Conservation (phyloP, 306 rosid species). For the Vicia villosa region DNA sequence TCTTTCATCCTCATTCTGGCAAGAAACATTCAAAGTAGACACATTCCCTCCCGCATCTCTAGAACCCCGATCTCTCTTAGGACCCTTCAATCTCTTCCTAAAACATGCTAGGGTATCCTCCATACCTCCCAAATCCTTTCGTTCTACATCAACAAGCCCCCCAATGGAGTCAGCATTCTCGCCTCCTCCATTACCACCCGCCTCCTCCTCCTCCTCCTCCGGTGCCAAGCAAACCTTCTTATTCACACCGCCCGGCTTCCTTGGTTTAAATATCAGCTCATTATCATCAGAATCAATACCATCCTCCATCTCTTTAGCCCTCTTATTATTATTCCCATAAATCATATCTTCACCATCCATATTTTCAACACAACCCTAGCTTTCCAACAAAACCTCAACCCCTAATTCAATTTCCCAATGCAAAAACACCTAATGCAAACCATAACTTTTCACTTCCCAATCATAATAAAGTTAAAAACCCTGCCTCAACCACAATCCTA, state of each 20-base stretch:
- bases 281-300: conserved; percentile 66
- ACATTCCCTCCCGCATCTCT: conserved; percentile 23
- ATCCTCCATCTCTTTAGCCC: conserved; percentile 51
- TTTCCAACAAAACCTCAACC: conserved; percentile 25
- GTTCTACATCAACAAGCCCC: background rate
- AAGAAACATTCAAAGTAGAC: conserved; percentile 38
- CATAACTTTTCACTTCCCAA: background rate
- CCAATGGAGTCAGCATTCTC: background rate
- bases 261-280: conserved; percentile 79
- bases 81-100: conserved; percentile 90
- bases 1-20: conserved; percentile 15
- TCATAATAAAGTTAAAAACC: background rate
- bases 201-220: conserved; percentile 45
- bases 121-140: conserved; percentile 74
- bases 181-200: background rate
- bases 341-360: conserved; percentile 68
- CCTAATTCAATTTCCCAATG: background rate
- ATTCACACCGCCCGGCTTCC: conserved; percentile 40
- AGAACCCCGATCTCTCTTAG: conserved; percentile 65
- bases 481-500: background rate
- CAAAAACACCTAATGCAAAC: background rate
- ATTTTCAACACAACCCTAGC: conserved; percentile 45
- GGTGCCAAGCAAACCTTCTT: conserved; percentile 52
- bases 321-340: conserved; percentile 52
- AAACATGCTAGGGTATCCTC: conserved; percentile 94